These are phyloP conservation scores for Wickerhamiella bombiphila DNA, from an alignment of 805 yeast genomes.

Conservation along the genomic window DNA sequence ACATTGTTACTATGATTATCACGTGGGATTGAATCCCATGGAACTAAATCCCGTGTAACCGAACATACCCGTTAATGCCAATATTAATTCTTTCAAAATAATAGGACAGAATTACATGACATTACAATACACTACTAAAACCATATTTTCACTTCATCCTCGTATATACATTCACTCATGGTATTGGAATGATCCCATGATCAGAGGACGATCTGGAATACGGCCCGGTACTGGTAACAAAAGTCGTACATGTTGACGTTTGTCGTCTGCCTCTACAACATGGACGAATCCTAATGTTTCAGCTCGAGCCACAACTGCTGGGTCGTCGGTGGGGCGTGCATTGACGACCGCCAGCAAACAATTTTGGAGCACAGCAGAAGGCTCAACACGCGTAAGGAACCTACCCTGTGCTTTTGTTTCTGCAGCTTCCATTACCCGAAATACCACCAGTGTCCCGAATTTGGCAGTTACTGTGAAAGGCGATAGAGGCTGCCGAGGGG, in stretches of 20 bases:
- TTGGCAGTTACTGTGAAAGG: constrained; percentile 77
- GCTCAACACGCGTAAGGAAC: constrained; percentile 25
- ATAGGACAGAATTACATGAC: too few relatives aligned
- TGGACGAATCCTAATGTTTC: constrained; percentile 70
- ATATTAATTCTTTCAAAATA: background rate
- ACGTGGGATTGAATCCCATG: too few relatives aligned
- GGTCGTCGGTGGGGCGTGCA: constrained; percentile 33
- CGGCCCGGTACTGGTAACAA: constrained; percentile 80
- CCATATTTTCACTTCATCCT: too few relatives aligned
- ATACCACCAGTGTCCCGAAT: constrained; percentile 43
- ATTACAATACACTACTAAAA: too few relatives aligned
- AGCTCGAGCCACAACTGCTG: constrained; percentile 35
- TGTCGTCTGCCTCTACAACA: constrained; percentile 57
- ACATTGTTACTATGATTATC: too few relatives aligned
- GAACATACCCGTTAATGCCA: background rate
- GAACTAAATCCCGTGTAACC: too few relatives aligned
- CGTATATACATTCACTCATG: constrained; percentile 52
- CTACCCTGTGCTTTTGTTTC: constrained; percentile 9
- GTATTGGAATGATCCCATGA: constrained; percentile 69
- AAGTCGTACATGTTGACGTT: constrained; percentile 49
- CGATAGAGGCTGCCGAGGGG: constrained; percentile 42
- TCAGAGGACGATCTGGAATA: constrained; percentile 57
- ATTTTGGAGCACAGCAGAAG: constrained; percentile 43
- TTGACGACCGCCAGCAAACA: constrained; percentile 54
- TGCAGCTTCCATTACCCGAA: constrained; percentile 36